Evolutionary conservation across 139 green algal species (phyloP), one percentile per base, ranked within the genome.

Genomic region (Chlorokybus atmophyticus): DNA sequence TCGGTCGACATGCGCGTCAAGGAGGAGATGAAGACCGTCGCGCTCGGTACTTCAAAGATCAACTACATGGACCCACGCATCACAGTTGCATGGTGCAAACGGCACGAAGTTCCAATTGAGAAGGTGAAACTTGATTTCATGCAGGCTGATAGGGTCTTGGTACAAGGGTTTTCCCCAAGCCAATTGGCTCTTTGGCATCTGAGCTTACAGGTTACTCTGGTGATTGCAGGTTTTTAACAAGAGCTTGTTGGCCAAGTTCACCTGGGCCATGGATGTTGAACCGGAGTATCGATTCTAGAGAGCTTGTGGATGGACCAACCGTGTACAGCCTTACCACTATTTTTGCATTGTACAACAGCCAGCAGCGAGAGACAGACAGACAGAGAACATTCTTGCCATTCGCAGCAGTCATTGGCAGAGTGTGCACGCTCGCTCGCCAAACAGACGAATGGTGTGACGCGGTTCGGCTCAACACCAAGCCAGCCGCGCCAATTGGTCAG

Each of bases 21-120:
- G 55, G 62, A 73, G 23, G 65, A 73, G 17, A 42, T 73, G 1
- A 73, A 73, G 75, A 97, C 87, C 1, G 92, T 99, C 2, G 87
- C 92, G 4, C 75, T 99, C 57, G 90, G 90, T 57, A 99, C 92
- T 8, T 88, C 75, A 44, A 98, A 98, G 79, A 98, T 99, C 77
- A 99, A 99, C 70, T 99, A 99, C 78, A 79, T 99, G 70, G 92
- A 99, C 79, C 92, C 92, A 0, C 81, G 92, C 59, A 99, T 99
- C 76, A 94, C 86, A 1, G 79, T 98, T 6, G 84, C 92, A 0
- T 99, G 90, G 88, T 94, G 86, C 82, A 95, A 95, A 70, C 65
- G 74, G 47, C 79, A 87, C 40, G 86, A 86, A 31, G 77, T 89
- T 53, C 88, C 88, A 4, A 90, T 96, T 21, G 88, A 96, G 65